Evolutionary conservation across 345 rosid species (phyloP).

Genomic region (Eucalyptus urophylla): DNA sequence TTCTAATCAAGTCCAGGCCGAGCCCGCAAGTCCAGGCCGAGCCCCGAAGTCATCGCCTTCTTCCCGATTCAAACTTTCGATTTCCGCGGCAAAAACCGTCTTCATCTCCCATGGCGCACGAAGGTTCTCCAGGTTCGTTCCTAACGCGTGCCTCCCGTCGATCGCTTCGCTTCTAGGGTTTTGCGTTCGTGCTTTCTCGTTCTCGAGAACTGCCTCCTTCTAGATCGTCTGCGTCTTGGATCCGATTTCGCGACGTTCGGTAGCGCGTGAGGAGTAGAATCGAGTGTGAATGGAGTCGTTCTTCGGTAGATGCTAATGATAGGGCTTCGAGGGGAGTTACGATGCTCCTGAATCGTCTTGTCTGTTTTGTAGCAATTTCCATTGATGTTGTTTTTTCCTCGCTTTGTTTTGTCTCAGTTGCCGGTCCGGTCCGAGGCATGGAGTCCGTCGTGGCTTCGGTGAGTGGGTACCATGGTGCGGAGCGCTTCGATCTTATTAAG

Average conservation of each 20-base stretch:
- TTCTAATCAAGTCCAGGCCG: not conserved
- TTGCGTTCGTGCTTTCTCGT: not conserved
- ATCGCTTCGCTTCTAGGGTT: not conserved
- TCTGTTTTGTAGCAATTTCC: not conserved
- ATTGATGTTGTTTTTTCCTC: not conserved
- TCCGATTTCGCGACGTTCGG: not conserved
- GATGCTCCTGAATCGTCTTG: too few relatives aligned
- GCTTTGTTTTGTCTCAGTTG: not conserved
- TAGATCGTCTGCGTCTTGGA: not conserved
- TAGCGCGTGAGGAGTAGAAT: not conserved
- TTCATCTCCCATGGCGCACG: not conserved
- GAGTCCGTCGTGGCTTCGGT: slow-evolving; percentile 80
- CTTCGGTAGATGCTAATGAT: not conserved
- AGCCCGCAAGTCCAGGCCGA: not conserved
- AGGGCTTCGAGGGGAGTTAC: too few relatives aligned
- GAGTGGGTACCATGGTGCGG: slow-evolving; percentile 75
- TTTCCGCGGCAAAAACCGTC: slow-evolving; percentile 11
- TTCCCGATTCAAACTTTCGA: not conserved
- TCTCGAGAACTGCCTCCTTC: not conserved
- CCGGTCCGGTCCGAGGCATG: slow-evolving; percentile 36
- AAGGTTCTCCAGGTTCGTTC: not conserved
- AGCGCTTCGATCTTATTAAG: slow-evolving; percentile 77
- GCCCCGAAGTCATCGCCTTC: not conserved
- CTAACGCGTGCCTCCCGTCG: too few relatives aligned
- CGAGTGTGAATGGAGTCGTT: not conserved